These are phyloP conservation scores for Boletus rubropictus DNA, from an alignment of 768 basidiomycete species.

Conservation along the genomic window DNA sequence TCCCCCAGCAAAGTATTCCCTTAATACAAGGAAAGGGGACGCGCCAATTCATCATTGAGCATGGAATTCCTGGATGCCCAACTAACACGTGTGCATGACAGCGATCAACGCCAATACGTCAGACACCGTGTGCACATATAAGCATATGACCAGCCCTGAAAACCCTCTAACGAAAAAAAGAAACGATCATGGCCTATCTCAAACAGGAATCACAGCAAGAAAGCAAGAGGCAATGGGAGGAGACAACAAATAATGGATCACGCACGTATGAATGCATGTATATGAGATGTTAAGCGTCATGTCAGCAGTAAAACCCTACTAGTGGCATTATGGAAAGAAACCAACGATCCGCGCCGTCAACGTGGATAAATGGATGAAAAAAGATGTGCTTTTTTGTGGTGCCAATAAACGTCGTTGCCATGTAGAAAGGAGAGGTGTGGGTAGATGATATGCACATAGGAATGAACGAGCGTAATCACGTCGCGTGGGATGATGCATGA, in stretches of 20 bases:
- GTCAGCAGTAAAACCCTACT: constrained; percentile 10
- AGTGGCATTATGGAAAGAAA: neutral
- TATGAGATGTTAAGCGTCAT: constrained; percentile 5
- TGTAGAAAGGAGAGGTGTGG: neutral
- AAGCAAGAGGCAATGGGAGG: neutral
- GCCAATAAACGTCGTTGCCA: constrained; percentile 4
- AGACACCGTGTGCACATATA: neutral
- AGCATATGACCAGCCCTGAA: neutral
- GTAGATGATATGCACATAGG: constrained; percentile 12
- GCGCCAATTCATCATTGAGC: neutral
- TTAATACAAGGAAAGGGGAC: neutral
- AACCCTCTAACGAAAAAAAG: neutral
- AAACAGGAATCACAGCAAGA: neutral
- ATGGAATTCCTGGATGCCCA: neutral
- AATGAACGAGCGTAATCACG: constrained; percentile 12
- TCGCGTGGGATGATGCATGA: constrained; percentile 15
- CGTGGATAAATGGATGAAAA: neutral
- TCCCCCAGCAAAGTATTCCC: neutral
- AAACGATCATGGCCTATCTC: neutral
- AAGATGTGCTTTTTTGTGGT: neutral
- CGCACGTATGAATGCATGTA: constrained; percentile 4
- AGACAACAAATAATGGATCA: constrained; percentile 2
- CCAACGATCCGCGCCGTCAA: constrained; percentile 11
- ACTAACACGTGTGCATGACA: neutral
- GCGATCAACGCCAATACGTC: neutral